These are phyloP conservation scores for Pachysandra terminalis DNA, from an alignment of 164 flowering plant species.

Conservation along the genomic window DNA sequence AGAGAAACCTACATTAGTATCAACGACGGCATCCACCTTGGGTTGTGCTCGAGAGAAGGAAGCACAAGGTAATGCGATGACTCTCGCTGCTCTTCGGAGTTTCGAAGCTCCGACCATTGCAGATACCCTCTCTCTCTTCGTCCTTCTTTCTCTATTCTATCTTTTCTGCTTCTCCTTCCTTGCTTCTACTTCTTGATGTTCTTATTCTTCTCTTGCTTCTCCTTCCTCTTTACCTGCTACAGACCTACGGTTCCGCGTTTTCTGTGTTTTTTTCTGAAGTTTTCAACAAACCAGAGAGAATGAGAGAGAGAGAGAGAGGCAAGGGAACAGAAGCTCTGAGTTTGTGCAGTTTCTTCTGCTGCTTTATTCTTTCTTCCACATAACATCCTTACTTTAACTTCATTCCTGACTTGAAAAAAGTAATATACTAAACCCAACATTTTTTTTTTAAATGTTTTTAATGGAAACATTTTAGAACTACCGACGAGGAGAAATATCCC, in stretches of 20 bases:
- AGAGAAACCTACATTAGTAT: slow-evolving; percentile 12
- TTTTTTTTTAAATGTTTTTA: no score
- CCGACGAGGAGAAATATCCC: neutral
- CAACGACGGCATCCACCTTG: slow-evolving; percentile 11
- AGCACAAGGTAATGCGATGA: slow-evolving; percentile 26
- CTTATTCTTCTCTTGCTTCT: slow-evolving; percentile 4
- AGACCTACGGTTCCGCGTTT: neutral
- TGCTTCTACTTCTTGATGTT: no score
- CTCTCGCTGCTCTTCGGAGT: slow-evolving; percentile 23
- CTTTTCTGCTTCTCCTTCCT: neutral
- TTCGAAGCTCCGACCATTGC: slow-evolving; percentile 24
- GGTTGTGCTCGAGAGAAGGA: slow-evolving; percentile 13
- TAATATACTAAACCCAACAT: no score
- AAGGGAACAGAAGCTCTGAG: slow-evolving; percentile 13
- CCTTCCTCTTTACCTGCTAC: slow-evolving; percentile 15
- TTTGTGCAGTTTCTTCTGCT: slow-evolving; percentile 8
- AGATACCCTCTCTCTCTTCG: neutral
- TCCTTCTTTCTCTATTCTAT: neutral
- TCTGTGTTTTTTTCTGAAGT: neutral
- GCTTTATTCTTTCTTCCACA: slow-evolving; percentile 10
- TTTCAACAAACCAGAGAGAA: neutral
- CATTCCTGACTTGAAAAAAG: neutral
- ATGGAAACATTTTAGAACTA: no score
- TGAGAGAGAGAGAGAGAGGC: neutral
- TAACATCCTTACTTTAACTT: neutral